Percentiles rank a stretch among this genome's conserved stretches.
phyloP scores from a whole-genome alignment of 2,329 filamentous ascomycete species.

The Arthroderma uncinatum region DNA sequence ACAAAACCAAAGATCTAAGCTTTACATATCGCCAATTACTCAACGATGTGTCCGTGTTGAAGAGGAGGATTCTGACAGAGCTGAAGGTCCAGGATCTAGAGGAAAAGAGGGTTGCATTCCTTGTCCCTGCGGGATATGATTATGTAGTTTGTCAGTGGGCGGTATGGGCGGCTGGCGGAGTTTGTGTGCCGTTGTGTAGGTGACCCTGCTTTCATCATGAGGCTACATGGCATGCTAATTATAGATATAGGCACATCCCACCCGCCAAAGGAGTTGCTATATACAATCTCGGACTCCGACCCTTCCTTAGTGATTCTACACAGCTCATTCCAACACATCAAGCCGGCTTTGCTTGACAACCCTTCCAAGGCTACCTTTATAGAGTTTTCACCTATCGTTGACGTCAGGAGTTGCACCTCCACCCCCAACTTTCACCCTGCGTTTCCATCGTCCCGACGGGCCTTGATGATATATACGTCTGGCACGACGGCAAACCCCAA shows the following conservation, averaged over 20 bases:
- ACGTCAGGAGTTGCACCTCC: conserved; percentile 11
- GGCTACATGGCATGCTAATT: conserved; percentile 6
- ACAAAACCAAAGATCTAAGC: conserved; percentile 28
- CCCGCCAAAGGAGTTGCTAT: conserved; percentile 32
- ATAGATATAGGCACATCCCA: conserved; percentile 29
- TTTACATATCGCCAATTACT: conserved; percentile 35
- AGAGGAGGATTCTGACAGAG: conserved; percentile 27
- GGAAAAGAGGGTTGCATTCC: conserved; percentile 31
- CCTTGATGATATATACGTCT: conserved; percentile 35
- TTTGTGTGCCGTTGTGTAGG: conserved; percentile 35
- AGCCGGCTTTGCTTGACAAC: conserved; percentile 23
- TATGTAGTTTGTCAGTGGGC: conserved; percentile 36
- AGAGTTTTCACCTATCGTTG: conserved; percentile 20
- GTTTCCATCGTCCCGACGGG: conserved; percentile 23
- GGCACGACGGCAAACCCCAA: conserved; percentile 35
- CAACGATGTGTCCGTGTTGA: conserved; percentile 28
- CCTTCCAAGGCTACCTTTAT: conserved; percentile 24
- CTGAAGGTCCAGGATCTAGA: conserved; percentile 24
- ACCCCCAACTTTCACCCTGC: conserved; percentile 26
- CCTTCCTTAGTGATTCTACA: conserved; percentile 34
- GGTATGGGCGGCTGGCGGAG: conserved; percentile 35
- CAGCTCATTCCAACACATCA: conserved; percentile 28
- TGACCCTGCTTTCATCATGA: background rate
- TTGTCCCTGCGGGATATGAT: conserved; percentile 33
- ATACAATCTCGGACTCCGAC: conserved; percentile 34